Percentiles rank a stretch among this genome's conserved stretches.
These are phyloP conservation scores for Lasiosphaeria miniovina DNA, from an alignment of 495 filamentous ascomycete species.

Conservation along the genomic window DNA sequence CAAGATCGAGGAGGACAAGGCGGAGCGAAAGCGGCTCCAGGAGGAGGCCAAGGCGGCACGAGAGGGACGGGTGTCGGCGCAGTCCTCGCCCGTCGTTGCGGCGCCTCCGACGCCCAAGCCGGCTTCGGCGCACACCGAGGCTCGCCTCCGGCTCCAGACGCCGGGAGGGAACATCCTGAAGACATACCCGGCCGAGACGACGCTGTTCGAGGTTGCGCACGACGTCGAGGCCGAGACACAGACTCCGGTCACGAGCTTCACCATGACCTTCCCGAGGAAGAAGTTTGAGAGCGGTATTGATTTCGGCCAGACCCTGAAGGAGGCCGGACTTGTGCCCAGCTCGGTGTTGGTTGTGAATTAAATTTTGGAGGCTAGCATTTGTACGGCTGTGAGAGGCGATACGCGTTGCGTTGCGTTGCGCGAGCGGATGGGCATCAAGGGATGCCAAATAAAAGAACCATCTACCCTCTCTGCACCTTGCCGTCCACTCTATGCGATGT, in stretches of 20 bases:
- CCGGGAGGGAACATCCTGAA: constrained; percentile 72
- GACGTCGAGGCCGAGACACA: constrained; percentile 61
- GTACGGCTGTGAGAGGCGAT: background rate
- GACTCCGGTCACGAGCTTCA: constrained; percentile 65
- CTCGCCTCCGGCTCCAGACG: constrained; percentile 79
- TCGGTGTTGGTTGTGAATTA: constrained; percentile 78
- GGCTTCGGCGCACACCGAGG: constrained; percentile 62
- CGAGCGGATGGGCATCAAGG: background rate
- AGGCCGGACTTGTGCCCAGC: constrained; percentile 85
- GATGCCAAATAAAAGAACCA: no score
- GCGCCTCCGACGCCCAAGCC: constrained; percentile 34
- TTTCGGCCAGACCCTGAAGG: constrained; percentile 87
- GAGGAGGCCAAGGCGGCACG: constrained; percentile 82
- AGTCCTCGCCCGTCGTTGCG: constrained; percentile 35
- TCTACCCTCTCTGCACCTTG: no score
- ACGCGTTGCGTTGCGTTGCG: background rate
- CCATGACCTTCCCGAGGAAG: constrained; percentile 84
- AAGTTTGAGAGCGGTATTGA: constrained; percentile 69
- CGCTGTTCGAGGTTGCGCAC: constrained; percentile 88
- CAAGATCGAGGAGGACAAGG: constrained; percentile 88
- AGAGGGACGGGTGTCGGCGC: constrained; percentile 59
- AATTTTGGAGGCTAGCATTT: background rate
- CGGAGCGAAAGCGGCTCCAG: constrained; percentile 73
- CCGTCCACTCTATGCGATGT: no score
- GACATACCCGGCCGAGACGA: constrained; percentile 78